These are phyloP conservation scores for Neurospora sp. DNA, from an alignment of 2,329 filamentous ascomycete genomes.

Conservation along the genomic window DNA sequence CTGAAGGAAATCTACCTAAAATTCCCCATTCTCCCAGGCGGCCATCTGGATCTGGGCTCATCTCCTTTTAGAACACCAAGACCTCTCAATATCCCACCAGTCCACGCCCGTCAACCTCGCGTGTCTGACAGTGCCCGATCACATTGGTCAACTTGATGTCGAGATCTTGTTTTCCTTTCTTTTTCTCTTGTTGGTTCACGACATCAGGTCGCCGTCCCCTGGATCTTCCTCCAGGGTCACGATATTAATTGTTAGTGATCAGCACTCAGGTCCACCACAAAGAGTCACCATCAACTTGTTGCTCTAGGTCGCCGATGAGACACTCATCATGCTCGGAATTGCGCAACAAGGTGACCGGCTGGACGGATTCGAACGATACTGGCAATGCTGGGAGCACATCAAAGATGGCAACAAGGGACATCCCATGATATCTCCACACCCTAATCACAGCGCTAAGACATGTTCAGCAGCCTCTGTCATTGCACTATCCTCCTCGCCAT, in stretches of 20 bases:
- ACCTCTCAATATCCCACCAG: not conserved
- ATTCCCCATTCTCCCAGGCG: not conserved
- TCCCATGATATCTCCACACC: not conserved
- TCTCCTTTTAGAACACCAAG: not conserved
- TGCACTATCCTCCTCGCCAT: not conserved
- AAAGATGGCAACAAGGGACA: not conserved
- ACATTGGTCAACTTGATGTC: not conserved
- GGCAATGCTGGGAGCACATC: not conserved
- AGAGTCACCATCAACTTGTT: not conserved
- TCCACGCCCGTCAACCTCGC: not conserved
- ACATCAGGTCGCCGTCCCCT: not conserved
- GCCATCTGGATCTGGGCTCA: not conserved
- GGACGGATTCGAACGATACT: not conserved
- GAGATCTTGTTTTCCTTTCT: not conserved
- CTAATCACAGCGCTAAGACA: not conserved
- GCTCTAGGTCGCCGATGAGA: not conserved
- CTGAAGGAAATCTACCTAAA: not conserved
- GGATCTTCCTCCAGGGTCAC: not conserved
- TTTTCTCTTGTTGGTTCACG: not conserved
- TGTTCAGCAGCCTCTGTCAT: not conserved
- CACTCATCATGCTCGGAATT: not conserved
- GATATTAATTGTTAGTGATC: not conserved
- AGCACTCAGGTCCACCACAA: not conserved
- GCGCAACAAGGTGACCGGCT: not conserved
- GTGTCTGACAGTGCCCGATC: not conserved